Conservation (phyloP, 164 flowering plant genomes). For the Dillenia suffruticosa region DNA sequence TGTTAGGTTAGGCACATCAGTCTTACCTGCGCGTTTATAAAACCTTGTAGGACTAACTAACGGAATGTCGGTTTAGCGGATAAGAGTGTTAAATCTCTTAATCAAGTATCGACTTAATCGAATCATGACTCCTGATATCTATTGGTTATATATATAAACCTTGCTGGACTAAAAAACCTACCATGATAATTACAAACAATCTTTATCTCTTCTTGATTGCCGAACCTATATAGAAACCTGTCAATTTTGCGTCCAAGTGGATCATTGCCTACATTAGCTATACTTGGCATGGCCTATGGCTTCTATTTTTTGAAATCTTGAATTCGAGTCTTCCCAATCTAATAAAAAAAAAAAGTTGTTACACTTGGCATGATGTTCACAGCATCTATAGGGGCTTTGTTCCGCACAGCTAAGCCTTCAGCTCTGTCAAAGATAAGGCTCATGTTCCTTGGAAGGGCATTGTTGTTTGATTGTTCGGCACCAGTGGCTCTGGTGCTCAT, state of each 20-base stretch:
- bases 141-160: not conserved
- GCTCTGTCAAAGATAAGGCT: too few relatives aligned
- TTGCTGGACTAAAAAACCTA: slow-evolving; percentile 14
- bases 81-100: too few relatives aligned
- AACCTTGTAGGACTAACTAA: not conserved
- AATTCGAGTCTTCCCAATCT: too few relatives aligned
- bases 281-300: slow-evolving; percentile 27
- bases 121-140: too few relatives aligned
- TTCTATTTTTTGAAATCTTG: too few relatives aligned
- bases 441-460: too few relatives aligned
- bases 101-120: too few relatives aligned
- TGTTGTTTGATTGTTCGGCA: too few relatives aligned
- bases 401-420: too few relatives aligned
- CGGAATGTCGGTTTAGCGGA: too few relatives aligned
- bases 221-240: slow-evolving; percentile 19
- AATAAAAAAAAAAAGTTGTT: too few relatives aligned
- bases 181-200: slow-evolving; percentile 29
- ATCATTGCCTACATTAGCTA: slow-evolving; percentile 16
- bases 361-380: slow-evolving; percentile 23
- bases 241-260: slow-evolving; percentile 19
- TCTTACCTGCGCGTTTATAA: slow-evolving; percentile 20
- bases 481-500: too few relatives aligned
- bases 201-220: not conserved
- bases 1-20: slow-evolving; percentile 19
- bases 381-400: slow-evolving; percentile 2